Base-by-base conservation (phyloP, 345 rosid genomes). In the Lepidium sativum region DNA sequence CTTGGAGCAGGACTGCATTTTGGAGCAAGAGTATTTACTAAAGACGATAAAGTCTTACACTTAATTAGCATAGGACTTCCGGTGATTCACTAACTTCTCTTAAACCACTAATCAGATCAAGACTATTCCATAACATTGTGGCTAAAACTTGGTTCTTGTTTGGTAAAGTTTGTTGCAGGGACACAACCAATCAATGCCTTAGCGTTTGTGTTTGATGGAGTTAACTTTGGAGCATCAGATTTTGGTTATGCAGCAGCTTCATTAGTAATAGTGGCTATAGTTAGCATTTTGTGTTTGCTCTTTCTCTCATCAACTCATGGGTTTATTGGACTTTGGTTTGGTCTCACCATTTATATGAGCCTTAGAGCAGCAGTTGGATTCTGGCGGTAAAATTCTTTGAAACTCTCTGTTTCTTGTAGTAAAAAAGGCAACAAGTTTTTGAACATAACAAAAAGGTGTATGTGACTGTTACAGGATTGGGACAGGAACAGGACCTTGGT, bases 201-300 rank as follows among this genome's bases (percentile, higher is more conserved):
- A 73, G 95, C 97, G 37, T 94, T 90, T 50, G 99, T 94, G 5
- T 89, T 90, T 10, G 99, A 90, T 21, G 99, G 97, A 9, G 59
- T 90, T 79, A 90, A 87, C 75, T 94, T 90, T 32, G 97, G 99
- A 51, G 97, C 96, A 42, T 94, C 99, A 1, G 97, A 94, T 77
- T 94, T 81, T 10, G 88, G 85, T 7, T 92, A 90, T 42, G 79
- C 99, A 2, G 99, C 97, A 54, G 87, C 64, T 69, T 92, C 99
- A 15, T 79, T 90, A 95, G 97, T 78, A 80, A 76, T 84, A 51
- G 99, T 94, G 33, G 88, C 99, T 6, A 61, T 83, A 5, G 51
- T 78, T 63, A 88, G 95, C 86, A 84, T 88, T 25, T 31, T 77
- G 17, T 82, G 86, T 54, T 76, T 94, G 72, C 47, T 78, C 3